phyloP scores from a whole-genome alignment of 164 flowering plant species.

The Amborella trichopoda region DNA sequence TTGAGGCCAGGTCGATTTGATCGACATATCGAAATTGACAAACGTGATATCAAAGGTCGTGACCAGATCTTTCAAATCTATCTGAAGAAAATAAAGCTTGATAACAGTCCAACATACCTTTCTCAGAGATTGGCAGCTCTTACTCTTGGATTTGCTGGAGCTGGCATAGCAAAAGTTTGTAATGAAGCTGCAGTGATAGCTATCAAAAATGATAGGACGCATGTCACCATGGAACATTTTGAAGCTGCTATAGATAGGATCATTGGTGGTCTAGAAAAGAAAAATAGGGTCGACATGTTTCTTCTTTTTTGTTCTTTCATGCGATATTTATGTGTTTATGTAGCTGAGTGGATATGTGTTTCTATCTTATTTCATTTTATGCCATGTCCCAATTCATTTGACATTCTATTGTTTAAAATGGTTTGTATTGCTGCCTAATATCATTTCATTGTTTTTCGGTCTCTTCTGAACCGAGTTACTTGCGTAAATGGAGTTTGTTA shows the following conservation, averaged over 20 bases:
- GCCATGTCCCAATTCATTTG: background rate
- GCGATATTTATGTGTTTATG: no score
- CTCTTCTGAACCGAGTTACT: background rate
- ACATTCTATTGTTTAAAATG: background rate
- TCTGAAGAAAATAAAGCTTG: conserved; percentile 62
- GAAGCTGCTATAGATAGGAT: conserved; percentile 82
- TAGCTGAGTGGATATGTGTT: no score
- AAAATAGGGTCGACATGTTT: conserved; percentile 41
- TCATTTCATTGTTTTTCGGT: background rate
- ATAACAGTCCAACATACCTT: conserved; percentile 49
- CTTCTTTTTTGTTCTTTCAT: background rate
- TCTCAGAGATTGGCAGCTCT: conserved; percentile 83
- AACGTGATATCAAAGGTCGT: conserved; percentile 79
- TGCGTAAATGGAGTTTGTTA: no score
- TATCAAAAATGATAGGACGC: conserved; percentile 44
- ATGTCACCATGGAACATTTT: conserved; percentile 63
- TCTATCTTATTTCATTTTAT: background rate
- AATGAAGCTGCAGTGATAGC: conserved; percentile 91
- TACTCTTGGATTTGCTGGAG: conserved; percentile 94
- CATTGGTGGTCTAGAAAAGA: conserved; percentile 91
- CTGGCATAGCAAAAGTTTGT: conserved; percentile 86
- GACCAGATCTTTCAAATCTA: conserved; percentile 66
- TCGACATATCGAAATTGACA: conserved; percentile 69
- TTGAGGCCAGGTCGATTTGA: conserved; percentile 93
- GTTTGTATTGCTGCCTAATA: background rate